Evolutionary conservation across 495 filamentous ascomycete species (phyloP).

Genomic region (Neurospora cerealis): DNA sequence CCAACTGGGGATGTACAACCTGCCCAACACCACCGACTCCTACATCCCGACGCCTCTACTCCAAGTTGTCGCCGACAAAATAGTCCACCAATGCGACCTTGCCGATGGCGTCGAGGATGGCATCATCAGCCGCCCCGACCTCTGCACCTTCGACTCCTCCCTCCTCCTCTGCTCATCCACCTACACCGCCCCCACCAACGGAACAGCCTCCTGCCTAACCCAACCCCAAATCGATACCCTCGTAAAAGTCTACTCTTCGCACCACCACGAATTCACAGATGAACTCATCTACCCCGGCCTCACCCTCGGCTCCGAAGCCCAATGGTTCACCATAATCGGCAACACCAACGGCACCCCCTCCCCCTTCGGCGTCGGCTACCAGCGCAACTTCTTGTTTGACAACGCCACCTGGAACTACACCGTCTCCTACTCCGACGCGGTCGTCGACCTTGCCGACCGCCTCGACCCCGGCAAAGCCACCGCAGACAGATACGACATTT

Average conservation of each 20-base stretch:
- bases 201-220: conserved; percentile 41
- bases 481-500: conserved; percentile 38
- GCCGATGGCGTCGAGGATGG: conserved; percentile 53
- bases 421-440: conserved; percentile 6
- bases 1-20: conserved; percentile 25
- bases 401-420: conserved; percentile 30
- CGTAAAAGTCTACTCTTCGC: conserved; percentile 44
- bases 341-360: conserved; percentile 6
- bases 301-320: conserved; percentile 23
- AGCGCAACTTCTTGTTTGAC: conserved; percentile 34
- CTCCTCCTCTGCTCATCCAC: conserved; percentile 38
- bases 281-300: conserved; percentile 44
- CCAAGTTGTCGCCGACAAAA: conserved; percentile 42
- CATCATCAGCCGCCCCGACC: conserved; percentile 49
- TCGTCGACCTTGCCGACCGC: conserved; percentile 14
- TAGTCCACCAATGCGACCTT: conserved; percentile 57
- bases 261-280: conserved; percentile 36
- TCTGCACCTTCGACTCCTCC: conserved; percentile 46
- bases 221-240: conserved; percentile 45
- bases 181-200: conserved; percentile 5
- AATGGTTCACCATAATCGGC: conserved; percentile 15
- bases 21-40: conserved; percentile 30
- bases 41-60: conserved; percentile 43
- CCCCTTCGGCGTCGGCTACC: conserved; percentile 27
- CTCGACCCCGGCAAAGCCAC: conserved; percentile 31